Evolutionary conservation across 23 red algal genomes (phyloP).

Genomic region (Chondrus crispus): DNA sequence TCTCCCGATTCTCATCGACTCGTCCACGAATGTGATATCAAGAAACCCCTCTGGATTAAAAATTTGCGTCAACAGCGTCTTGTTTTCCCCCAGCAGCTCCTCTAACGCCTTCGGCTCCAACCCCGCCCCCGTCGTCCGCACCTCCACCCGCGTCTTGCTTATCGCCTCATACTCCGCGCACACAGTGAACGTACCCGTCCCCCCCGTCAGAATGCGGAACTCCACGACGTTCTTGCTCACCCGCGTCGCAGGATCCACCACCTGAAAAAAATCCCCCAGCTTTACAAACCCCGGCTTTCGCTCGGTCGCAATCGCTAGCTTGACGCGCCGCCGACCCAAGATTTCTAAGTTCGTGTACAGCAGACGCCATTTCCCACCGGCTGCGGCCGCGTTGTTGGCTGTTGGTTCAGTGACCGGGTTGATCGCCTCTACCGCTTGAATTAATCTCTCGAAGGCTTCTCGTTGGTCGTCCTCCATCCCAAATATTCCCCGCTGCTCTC

Average conservation of each 20-base stretch:
- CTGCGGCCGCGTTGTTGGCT: neutral
- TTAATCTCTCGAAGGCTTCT: neutral
- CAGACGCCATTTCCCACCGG: conserved; percentile 64
- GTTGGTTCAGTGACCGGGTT: conserved; percentile 28
- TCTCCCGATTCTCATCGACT: conserved; percentile 47
- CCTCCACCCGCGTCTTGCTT: conserved; percentile 27
- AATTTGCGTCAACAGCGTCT: conserved; percentile 53
- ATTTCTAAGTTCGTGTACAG: conserved; percentile 75
- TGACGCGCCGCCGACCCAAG: conserved; percentile 50
- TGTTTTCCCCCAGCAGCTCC: conserved; percentile 55
- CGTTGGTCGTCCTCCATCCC: conserved; percentile 54
- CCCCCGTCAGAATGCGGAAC: conserved; percentile 47
- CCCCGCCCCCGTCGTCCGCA: neutral
- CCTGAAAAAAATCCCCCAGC: conserved; percentile 74
- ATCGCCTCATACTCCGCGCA: conserved; percentile 32
- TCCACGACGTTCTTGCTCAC: conserved; percentile 59
- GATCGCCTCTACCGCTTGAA: neutral
- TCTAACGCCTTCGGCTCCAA: conserved; percentile 56
- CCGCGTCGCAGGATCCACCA: conserved; percentile 35
- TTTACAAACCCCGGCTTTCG: conserved; percentile 70
- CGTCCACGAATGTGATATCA: conserved; percentile 75
- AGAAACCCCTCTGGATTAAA: conserved; percentile 77
- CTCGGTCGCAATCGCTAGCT: conserved; percentile 45
- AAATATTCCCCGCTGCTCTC: conserved; percentile 74
- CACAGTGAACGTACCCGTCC: conserved; percentile 64